A percentile compares a stretch with the other conserved stretches of the same genome.
Evolutionary conservation across 495 filamentous ascomycete species (phyloP).

Genomic region (Ascodesmis nigricans): DNA sequence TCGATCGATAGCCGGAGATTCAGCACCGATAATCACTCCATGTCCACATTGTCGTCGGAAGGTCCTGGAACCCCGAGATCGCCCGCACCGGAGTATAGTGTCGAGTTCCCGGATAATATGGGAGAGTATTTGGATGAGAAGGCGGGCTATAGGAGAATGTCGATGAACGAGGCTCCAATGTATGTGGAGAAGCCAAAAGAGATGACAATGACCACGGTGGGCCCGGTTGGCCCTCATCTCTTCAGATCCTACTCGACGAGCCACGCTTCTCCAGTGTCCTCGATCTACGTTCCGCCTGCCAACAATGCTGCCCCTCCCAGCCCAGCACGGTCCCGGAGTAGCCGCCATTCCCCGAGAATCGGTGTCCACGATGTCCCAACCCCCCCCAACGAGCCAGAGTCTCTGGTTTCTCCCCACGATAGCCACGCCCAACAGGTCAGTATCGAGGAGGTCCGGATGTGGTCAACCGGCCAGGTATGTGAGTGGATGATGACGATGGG

Average conservation of each 20-base stretch:
- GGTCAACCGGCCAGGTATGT: conserved; percentile 56
- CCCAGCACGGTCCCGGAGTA: conserved; percentile 11
- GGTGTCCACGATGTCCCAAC: conserved; percentile 9
- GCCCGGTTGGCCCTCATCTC: conserved; percentile 71
- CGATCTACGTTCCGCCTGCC: conserved; percentile 16
- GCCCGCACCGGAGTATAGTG: conserved; percentile 15
- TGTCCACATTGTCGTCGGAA: conserved; percentile 50
- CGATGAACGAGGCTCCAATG: conserved; percentile 23
- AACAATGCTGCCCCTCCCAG: conserved; percentile 15
- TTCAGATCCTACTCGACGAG: conserved; percentile 38
- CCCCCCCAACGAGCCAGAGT: conserved; percentile 24
- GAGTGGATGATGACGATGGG: conserved; percentile 54
- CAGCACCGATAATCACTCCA: conserved; percentile 14
- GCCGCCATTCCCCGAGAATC: conserved; percentile 4
- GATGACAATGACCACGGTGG: conserved; percentile 40
- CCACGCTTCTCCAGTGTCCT: conserved; percentile 11
- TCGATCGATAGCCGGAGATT: conserved; percentile 14
- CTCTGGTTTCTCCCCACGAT: conserved; percentile 31
- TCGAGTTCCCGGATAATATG: conserved; percentile 16
- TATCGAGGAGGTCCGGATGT: conserved; percentile 34
- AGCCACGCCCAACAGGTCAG: too few relatives aligned
- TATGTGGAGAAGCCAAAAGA: conserved; percentile 22
- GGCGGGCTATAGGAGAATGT: too few relatives aligned
- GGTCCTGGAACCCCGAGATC: conserved; percentile 49
- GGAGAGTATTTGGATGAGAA: conserved; percentile 17